Base-by-base conservation (phyloP, 1,284 basidiomycete species). In the Vanrija sp. region DNA sequence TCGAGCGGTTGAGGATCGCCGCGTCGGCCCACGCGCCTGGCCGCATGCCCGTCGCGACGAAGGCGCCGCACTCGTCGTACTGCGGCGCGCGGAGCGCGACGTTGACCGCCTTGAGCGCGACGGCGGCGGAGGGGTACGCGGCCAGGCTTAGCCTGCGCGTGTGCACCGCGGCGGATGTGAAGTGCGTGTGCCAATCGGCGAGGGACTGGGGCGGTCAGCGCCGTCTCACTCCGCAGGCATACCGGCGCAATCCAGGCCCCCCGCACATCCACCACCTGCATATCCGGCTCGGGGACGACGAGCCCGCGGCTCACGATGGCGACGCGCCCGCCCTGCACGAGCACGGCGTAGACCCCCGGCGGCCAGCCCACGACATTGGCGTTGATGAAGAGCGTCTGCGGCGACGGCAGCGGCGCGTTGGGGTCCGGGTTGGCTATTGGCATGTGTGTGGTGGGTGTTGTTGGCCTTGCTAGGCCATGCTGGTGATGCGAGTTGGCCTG, bases 21-120 rank as follows among this genome's bases (percentile, higher is more conserved):
- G 58, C 41, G 50, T 67, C 67, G 6, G 61, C 56, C 69, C 69
- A 72, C 36, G 52, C 50, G n/a, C 61, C 63, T 43, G 62, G 57
- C 2, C 64, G 61, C 43, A 65, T 56, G 47, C 62, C 57, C 39
- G 59, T 47, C 6, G 55, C 60, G 24, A 59, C 53, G 20, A 64
- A 46, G 9, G 59, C 49, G 16, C 59, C 41, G 20, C 37, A 25
- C 39, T 57, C 44, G 36, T 57, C 57, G 51, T 49, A 62, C 31
- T 31, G 12, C 15, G 31, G 25, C 3, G 44, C 20, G 3, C 45
- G 31, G 16, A 66, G 44, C 19, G 57, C 61, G 2, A 48, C 41
- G 7, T 15, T 20, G 6, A 65, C 61, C 25, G 55, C 50, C 22
- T 51, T 51, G 7, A 65, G 51, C 12, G 58, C 64, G 18, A 62